A percentile compares a stretch with the other conserved stretches of the same genome.
Evolutionary conservation across 495 filamentous ascomycete species (phyloP).

Genomic region (Evernia prunastri): DNA sequence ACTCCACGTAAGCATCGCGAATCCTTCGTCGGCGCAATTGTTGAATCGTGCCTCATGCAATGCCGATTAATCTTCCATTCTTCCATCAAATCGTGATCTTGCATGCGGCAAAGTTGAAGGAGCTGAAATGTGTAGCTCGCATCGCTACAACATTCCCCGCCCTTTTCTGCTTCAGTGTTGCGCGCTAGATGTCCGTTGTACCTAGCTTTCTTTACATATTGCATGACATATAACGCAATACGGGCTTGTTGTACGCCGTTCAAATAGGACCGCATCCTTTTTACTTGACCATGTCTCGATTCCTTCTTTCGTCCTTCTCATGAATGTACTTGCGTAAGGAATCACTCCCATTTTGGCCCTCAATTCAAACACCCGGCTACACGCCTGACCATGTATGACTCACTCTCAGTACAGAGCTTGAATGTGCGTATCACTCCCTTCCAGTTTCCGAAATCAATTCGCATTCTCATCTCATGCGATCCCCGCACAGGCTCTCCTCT

Average conservation of each 20-base stretch:
- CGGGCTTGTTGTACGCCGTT: background rate
- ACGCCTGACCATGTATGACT: background rate
- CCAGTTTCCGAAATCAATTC: background rate
- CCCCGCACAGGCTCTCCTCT: conserved; percentile 17
- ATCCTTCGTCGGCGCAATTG: too few species aligned
- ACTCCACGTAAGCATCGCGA: too few species aligned
- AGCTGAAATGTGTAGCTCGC: too few species aligned
- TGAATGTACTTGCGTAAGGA: background rate
- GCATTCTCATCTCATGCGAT: background rate
- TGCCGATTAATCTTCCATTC: too few species aligned
- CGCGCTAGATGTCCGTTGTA: too few species aligned
- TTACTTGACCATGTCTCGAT: background rate
- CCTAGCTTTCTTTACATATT: too few species aligned
- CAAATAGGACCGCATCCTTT: background rate
- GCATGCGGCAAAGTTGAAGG: too few species aligned
- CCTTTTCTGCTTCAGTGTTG: too few species aligned
- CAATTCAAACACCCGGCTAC: background rate
- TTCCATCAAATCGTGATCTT: too few species aligned
- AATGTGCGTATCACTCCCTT: conserved; percentile 13
- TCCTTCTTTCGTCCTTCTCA: background rate
- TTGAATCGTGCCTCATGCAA: too few species aligned
- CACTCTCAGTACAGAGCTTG: conserved; percentile 14
- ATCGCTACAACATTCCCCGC: too few species aligned
- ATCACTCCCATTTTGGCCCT: background rate
- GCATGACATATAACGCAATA: background rate